Evolutionary conservation across 2,329 filamentous ascomycete species (phyloP), one percentile per base, ranked within the genome.

Genomic region (Penicillium sp.): DNA sequence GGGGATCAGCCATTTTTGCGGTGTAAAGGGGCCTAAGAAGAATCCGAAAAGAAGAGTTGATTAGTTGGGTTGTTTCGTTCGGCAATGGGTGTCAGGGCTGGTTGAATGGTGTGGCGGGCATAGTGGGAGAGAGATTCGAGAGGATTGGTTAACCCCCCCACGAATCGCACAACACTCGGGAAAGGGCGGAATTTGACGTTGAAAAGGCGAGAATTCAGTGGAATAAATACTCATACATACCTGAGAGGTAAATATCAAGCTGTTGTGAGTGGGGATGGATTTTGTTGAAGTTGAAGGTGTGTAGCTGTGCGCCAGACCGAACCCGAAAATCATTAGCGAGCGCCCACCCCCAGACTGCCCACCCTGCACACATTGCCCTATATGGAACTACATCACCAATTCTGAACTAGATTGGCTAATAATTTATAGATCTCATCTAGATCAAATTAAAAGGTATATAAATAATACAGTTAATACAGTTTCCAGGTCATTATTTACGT

Each of bases 1-100:
- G 90, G 78, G 93, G 91, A 84, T 97, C 95, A 78, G 94, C 89
- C 94, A 99, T 99, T 79, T 66, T 67, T 72, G 45, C 21, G 54
- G 15, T 50, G 60, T 62, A 52, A 57, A 61, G 58, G 51, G 46
- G 44, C 48, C 31, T 23, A 46, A 45, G 9, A 21, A 38, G 29
- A 46, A n/a, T 45, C 11, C 21, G 21, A 46, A 23, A 38, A 51
- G 13, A 47, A 44, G 13, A 31, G 33, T 59, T 45, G 39, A 36
- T 53, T 55, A 53, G 41, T 56, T 46, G 47, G 39, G 10, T 34
- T 36, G 15, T 23, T 34, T 47, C 29, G 21, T 47, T 55, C 53
- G 54, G 51, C 47, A 43, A 53, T 53, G 23, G 25, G 19, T 36
- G 54, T 45, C 48, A 53, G 43, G 43, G 48, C 27, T 33, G 54